phyloP scores from a whole-genome alignment of 805 yeast genomes.

The Kazachstania psychrophila region DNA sequence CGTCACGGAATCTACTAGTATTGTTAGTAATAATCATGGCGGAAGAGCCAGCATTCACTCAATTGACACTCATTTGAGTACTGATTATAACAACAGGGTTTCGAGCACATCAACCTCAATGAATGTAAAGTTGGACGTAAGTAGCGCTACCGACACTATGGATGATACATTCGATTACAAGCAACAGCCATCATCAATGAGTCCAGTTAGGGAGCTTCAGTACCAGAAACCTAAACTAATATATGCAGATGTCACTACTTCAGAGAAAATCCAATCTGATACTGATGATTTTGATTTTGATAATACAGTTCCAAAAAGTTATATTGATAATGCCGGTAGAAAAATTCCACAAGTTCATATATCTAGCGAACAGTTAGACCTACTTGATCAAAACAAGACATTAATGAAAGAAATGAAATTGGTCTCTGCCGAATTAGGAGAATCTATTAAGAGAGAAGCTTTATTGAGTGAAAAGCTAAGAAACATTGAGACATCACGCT shows the following conservation, averaged over 20 bases:
- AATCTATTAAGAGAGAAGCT: conserved; percentile 63
- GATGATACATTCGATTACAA: conserved; percentile 7
- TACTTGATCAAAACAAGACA: conserved; percentile 50
- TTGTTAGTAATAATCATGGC: neutral
- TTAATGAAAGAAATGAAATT: conserved; percentile 55
- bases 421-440: conserved; percentile 64
- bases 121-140: neutral
- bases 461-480: conserved; percentile 40
- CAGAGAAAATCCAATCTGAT: conserved; percentile 3
- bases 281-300: conserved; percentile 20
- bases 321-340: conserved; percentile 4
- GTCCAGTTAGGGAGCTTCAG: neutral
- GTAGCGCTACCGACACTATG: neutral
- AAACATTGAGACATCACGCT: neutral
- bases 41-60: neutral
- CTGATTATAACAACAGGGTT: neutral
- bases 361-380: conserved; percentile 51
- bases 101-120: conserved; percentile 2
- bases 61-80: neutral
- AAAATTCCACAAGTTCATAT: conserved; percentile 28
- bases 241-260: neutral
- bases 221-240: neutral
- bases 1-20: neutral
- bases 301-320: conserved; percentile 9
- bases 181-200: neutral